phyloP scores from a whole-genome alignment of 73 alveolate genomes.

The Chromera velia region DNA sequence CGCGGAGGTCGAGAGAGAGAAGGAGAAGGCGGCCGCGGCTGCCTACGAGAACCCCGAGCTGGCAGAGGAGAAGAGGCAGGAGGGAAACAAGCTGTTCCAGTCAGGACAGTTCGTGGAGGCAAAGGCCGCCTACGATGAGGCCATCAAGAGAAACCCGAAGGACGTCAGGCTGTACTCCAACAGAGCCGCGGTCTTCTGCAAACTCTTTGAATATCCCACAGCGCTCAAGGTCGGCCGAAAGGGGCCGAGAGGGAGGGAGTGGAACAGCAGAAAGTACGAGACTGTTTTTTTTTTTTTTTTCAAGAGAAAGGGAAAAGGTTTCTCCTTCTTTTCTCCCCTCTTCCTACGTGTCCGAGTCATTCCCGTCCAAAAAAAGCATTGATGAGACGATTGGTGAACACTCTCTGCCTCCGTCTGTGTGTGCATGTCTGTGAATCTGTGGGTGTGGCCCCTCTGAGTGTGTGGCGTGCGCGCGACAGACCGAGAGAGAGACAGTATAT shows the following conservation, averaged over 20 bases:
- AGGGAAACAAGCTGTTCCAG: background rate
- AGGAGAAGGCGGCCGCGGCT: slow-evolving; percentile 63
- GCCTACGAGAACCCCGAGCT: slow-evolving; percentile 74
- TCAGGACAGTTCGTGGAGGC: background rate
- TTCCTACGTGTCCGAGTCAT: no score
- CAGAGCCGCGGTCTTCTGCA: slow-evolving; percentile 70
- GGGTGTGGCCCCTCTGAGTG: no score
- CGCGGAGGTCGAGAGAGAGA: slow-evolving; percentile 65
- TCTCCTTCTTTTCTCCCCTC: no score
- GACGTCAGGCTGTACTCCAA: slow-evolving; percentile 68
- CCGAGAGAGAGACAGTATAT: background rate
- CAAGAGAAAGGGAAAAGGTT: no score
- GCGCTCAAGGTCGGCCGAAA: slow-evolving; percentile 28
- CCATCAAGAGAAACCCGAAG: slow-evolving; percentile 59
- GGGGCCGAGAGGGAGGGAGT: background rate
- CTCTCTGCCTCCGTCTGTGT: no score
- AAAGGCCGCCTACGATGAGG: background rate
- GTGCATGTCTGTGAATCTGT: no score
- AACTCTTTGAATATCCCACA: slow-evolving; percentile 61
- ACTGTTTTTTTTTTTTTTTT: no score
- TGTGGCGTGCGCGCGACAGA: no score
- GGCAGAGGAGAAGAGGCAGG: slow-evolving; percentile 61
- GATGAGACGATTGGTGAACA: no score
- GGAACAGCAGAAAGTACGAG: no score
- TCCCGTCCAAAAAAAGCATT: no score